Evolutionary conservation across 768 basidiomycete species (phyloP).

Genomic region (Candolleomyces efflorescens): DNA sequence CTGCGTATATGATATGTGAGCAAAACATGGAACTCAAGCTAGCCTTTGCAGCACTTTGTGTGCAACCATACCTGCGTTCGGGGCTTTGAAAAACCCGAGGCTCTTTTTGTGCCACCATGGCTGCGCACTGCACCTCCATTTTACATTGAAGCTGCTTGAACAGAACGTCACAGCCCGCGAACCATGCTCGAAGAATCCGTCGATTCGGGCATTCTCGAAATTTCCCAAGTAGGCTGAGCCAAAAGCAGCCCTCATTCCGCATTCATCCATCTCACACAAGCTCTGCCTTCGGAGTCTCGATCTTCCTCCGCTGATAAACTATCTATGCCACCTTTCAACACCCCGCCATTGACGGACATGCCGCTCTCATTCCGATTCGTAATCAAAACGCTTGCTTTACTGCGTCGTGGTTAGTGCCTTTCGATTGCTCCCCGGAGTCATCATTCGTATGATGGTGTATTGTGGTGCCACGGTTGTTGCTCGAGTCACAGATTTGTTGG

Average conservation of each 20-base stretch:
- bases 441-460: neutral
- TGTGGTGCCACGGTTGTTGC: too few species aligned
- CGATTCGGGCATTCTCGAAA: neutral
- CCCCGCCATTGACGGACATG: neutral
- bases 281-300: neutral
- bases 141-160: constrained; percentile 2
- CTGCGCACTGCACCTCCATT: constrained; percentile 2
- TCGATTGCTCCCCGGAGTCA: neutral
- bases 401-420: neutral
- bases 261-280: too few species aligned
- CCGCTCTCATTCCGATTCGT: neutral
- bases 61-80: too few species aligned
- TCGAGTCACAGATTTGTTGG: too few species aligned
- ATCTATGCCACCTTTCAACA: neutral
- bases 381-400: too few species aligned
- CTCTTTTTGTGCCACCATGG: neutral
- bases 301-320: neutral
- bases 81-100: neutral
- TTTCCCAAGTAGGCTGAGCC: neutral
- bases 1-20: too few species aligned
- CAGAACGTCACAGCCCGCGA: neutral
- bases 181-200: neutral
- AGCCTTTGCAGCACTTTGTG: too few species aligned
- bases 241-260: too few species aligned
- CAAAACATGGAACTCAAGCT: too few species aligned